Base-by-base conservation (phyloP, 495 filamentous ascomycete genomes). In the Lepidopterella palustris region DNA sequence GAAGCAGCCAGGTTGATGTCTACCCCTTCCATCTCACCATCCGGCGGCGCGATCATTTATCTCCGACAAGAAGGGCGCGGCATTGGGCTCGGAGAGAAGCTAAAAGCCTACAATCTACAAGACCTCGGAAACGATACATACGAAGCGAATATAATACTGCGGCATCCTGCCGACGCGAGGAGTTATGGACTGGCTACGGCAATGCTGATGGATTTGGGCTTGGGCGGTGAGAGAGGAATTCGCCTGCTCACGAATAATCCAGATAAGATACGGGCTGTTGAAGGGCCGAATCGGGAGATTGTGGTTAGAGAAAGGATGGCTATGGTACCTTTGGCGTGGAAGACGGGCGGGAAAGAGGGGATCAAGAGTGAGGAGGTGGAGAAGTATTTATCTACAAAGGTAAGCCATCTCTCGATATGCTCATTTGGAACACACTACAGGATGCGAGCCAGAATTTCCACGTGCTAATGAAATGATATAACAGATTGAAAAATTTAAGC, bases 61-160 rank as follows among this genome's bases (percentile, higher is more conserved):
- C 77, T 98, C 3, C 84, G 93, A 5, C 93, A 98, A 75, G 93
- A 98, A 75, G 93, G 93, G 5, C 87, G 93, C 4, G 93, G 93
- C 0, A 98, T 98, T 61, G 93, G 93, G 1, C 79, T 98, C 5
- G 86, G 87, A 2, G 91, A 96, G 76, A 98, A 98, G 73, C 78
- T 98, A 15, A 97, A 98, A 75, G 93, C 93, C 11, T 98, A 98
- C 70, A 98, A 98, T 68, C 79, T 98, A 24, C 93, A 98, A 68
- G 93, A 98, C 73, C 76, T 98, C 13, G 93, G 93, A 0, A 89
- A 86, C 9, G 93, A 98, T 73, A 98, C 93, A 0, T 93, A 97
- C 2, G 92, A 98, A 72, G 93, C 93, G 18, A 98, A 98, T 66
- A 75, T 98, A 39, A 70, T 97, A 23, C 76, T 98, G 20, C 79